Evolutionary conservation across 2,329 filamentous ascomycete genomes (phyloP).

Genomic region (Ceratocystis ficicola): DNA sequence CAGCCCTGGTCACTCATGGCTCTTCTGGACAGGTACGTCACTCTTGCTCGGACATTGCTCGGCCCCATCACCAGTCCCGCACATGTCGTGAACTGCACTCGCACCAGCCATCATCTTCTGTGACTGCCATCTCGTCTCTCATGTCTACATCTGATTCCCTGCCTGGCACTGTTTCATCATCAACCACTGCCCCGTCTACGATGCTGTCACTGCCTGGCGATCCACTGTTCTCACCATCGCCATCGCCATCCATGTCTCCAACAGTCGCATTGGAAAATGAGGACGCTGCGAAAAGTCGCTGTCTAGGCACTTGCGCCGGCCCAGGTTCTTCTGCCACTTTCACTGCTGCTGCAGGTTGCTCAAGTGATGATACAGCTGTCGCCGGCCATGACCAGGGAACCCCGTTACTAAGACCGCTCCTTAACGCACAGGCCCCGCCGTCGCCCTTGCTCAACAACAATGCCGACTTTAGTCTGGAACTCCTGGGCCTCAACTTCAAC

Average conservation of each 20-base stretch:
- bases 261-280: neutral
- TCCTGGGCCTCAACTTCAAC: slow-evolving; percentile 42
- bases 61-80: slow-evolving; percentile 5
- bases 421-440: slow-evolving; percentile 27
- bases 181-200: slow-evolving; percentile 10
- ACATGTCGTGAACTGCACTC: slow-evolving; percentile 1
- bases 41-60: neutral
- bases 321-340: neutral
- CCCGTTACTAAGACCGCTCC: slow-evolving; percentile 20
- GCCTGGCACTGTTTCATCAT: neutral
- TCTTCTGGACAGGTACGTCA: slow-evolving; percentile 16
- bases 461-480: slow-evolving; percentile 42
- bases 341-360: neutral
- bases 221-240: slow-evolving; percentile 26
- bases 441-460: slow-evolving; percentile 29
- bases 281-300: slow-evolving; percentile 25
- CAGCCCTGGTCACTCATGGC: neutral
- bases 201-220: slow-evolving; percentile 19
- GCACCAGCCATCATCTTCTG: slow-evolving; percentile 1
- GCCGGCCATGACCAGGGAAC: neutral
- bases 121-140: slow-evolving; percentile 11
- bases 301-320: neutral
- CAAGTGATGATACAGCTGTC: neutral
- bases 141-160: slow-evolving; percentile 6
- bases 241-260: slow-evolving; percentile 29